Evolutionary conservation across 345 rosid genomes (phyloP), one percentile per base, ranked within the genome.

Genomic region (Pistacia integerrima): DNA sequence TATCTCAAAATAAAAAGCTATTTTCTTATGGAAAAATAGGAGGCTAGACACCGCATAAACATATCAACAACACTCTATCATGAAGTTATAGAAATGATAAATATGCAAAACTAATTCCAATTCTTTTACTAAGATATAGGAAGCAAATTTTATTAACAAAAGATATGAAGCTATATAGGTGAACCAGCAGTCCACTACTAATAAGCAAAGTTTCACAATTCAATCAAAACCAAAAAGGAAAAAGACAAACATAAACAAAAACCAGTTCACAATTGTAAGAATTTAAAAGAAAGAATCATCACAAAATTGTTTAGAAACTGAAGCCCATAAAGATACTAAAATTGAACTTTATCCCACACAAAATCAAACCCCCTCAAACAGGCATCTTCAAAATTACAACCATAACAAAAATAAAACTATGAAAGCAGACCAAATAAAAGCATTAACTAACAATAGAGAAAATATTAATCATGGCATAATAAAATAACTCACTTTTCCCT

Each of bases 401-500:
- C 55, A 12, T 12, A 12, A 14, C 17, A 1, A 51, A 11, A 14
- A 11, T 3, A 51, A 11, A 51, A 11, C 55, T 51, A 11, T 14
- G 13, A 51, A 4, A 51, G 55, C 55, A 51, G n/a, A 16, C 18
- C 9, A 25, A 49, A 67, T 16, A 74, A 14, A 64, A 51, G 35
- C 36, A 48, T 22, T 5, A 48, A 73, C 4, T 18, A 76, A 76
- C 14, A 58, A 68, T 54, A 52, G 5, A 51, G 51, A 67, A 73
- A 61, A 64, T 73, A 54, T 35, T 18, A 63, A 73, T n/a, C 25
- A 17, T 41, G 35, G 65, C 46, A 46, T 69, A 48, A 61, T 33
- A 66, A 20, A 18, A 56, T 59, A 74, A 86, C 91, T 88, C 87
- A 94, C 98, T 85, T 90, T 85, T 91, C 97, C 73, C 95, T 89